phyloP scores from a whole-genome alignment of 805 yeast genomes.

The Yamadazyma philogaea region DNA sequence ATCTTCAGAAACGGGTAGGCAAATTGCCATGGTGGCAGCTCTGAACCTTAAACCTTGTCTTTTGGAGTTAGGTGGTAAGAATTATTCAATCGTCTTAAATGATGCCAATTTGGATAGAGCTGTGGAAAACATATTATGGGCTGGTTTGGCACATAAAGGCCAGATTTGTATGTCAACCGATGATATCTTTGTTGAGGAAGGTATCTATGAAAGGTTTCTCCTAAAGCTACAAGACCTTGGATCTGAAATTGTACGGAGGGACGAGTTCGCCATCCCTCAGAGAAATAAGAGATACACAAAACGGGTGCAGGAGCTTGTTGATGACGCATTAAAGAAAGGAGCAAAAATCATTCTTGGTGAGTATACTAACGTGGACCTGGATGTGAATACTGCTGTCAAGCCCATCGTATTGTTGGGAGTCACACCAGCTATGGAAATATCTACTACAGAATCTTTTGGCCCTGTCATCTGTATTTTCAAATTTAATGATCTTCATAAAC shows the following conservation, averaged over 20 bases:
- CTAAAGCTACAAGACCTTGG: conserved; percentile 18
- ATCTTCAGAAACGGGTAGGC: conserved; percentile 37
- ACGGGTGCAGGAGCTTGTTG: conserved; percentile 23
- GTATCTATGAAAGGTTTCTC: conserved; percentile 28
- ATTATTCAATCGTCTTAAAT: conserved; percentile 29
- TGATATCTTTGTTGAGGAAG: conserved; percentile 32
- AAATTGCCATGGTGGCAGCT: conserved; percentile 36
- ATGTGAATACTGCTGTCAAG: conserved; percentile 2
- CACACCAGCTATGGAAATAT: conserved; percentile 25
- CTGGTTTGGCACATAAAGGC: conserved; percentile 44
- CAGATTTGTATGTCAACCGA: conserved; percentile 50
- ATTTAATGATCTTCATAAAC: conserved; percentile 19
- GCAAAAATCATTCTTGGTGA: conserved; percentile 30
- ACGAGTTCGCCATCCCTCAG: conserved; percentile 25
- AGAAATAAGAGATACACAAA: conserved; percentile 24
- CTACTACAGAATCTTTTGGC: conserved; percentile 40
- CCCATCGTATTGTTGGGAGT: conserved; percentile 36
- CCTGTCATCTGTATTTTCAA: conserved; percentile 36
- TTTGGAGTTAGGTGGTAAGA: conserved; percentile 48
- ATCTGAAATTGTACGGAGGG: conserved; percentile 12
- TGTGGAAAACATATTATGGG: conserved; percentile 23
- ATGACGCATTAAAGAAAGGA: conserved; percentile 38
- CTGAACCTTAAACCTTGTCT: conserved; percentile 37
- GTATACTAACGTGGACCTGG: background rate
- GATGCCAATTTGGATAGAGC: conserved; percentile 36